Conservation (phyloP, 2,329 filamentous ascomycete genomes). For the Magnaporthales sp. region DNA sequence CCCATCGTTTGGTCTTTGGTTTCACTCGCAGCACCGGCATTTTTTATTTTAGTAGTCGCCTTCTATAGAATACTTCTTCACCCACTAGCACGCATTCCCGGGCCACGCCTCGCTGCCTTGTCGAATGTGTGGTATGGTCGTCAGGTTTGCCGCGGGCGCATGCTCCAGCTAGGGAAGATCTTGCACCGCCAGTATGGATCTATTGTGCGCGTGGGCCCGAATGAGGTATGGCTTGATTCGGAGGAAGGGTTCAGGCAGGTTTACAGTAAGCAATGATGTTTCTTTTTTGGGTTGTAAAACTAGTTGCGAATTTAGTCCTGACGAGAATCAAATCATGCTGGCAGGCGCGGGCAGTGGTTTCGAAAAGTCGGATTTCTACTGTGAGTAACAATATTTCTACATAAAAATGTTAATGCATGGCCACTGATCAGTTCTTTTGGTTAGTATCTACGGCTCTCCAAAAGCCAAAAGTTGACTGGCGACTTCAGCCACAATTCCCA, state of each 20-base stretch:
- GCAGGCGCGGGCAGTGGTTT: slow-evolving; percentile 36
- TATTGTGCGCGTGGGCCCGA: slow-evolving; percentile 42
- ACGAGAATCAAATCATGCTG: neutral
- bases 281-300: neutral
- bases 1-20: neutral
- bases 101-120: slow-evolving; percentile 35
- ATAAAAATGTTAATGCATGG: neutral
- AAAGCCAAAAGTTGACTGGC: slow-evolving; percentile 31
- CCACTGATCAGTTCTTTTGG: slow-evolving; percentile 12
- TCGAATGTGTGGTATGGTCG: slow-evolving; percentile 39
- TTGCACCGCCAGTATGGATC: slow-evolving; percentile 40
- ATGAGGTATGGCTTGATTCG: slow-evolving; percentile 44
- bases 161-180: slow-evolving; percentile 29
- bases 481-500: slow-evolving; percentile 22
- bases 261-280: slow-evolving; percentile 28
- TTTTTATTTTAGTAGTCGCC: neutral
- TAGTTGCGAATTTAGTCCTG: neutral
- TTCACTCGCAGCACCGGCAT: neutral
- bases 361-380: slow-evolving; percentile 44
- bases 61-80: slow-evolving; percentile 33
- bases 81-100: slow-evolving; percentile 34
- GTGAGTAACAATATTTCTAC: slow-evolving; percentile 21
- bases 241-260: slow-evolving; percentile 37
- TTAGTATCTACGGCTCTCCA: slow-evolving; percentile 34
- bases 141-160: slow-evolving; percentile 33